phyloP scores from a whole-genome alignment of 495 filamentous ascomycete species.

The Penicillium angulare region DNA sequence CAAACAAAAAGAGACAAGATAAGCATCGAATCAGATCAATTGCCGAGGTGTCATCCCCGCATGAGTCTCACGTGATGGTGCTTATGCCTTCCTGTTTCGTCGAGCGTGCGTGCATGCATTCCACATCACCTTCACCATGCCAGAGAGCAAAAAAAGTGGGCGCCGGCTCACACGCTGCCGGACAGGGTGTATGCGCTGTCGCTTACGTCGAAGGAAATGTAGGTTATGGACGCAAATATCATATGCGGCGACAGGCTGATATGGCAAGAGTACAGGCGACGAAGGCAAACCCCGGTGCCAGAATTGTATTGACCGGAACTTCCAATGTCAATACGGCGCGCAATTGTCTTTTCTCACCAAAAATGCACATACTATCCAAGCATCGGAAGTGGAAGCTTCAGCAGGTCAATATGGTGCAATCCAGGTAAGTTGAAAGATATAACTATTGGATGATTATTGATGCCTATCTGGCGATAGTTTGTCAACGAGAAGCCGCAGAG shows the following conservation, averaged over 20 bases:
- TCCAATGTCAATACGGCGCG: conserved; percentile 38
- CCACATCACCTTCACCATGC: conserved; percentile 8
- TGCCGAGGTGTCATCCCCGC: not conserved
- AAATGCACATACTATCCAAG: conserved; percentile 33
- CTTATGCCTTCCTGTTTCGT: conserved; percentile 22
- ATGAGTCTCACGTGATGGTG: conserved; percentile 14
- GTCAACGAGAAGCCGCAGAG: conserved; percentile 21
- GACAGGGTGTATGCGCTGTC: conserved; percentile 46
- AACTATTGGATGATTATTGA: not conserved
- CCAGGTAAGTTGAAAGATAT: conserved; percentile 7
- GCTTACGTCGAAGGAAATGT: conserved; percentile 43
- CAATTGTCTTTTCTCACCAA: conserved; percentile 42
- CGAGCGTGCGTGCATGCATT: not conserved
- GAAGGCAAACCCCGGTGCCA: conserved; percentile 41
- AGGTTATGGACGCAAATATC: conserved; percentile 1
- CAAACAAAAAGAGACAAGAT: too few relatives aligned
- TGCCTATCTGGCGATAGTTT: conserved; percentile 19
- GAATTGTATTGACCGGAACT: conserved; percentile 40
- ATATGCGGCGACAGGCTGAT: not conserved
- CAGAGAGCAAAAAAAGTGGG: conserved; percentile 8
- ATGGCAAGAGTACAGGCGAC: conserved; percentile 31
- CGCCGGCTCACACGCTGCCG: conserved; percentile 33
- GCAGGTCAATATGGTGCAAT: conserved; percentile 22
- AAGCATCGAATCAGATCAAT: too few relatives aligned
- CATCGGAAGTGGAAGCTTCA: conserved; percentile 9